Evolutionary conservation across 2,329 filamentous ascomycete species (phyloP), one percentile per base, ranked within the genome.

Genomic region (Incumbomyces lentus): DNA sequence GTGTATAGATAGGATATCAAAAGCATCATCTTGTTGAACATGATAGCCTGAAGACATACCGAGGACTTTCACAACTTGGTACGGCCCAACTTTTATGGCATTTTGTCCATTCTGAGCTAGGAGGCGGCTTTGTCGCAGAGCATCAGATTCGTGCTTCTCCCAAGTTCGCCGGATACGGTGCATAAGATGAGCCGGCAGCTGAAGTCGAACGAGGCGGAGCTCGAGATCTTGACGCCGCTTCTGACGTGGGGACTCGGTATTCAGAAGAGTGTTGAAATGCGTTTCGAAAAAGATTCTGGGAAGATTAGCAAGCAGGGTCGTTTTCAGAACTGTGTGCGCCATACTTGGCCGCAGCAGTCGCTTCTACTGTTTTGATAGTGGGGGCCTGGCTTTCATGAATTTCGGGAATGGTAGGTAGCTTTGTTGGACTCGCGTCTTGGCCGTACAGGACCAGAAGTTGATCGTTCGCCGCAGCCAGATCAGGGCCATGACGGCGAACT

Each of bases 41-140:
- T 22, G 38, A 40, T 3, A 26, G 22, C 22, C 22, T 8, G 11
- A 29, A 40, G n/a, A 32, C 42, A 29, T 37, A 45, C 42, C 89
- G 4, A 96, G 72, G 14, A 93, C 74, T 55, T 88, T 85, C 26
- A 96, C 67, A 11, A 82, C 73, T 53, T 95, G 84, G 58, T 90
- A 95, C n/a, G 80, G 77, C 7, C 79, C 75, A 17, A 74, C 61
- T 36, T 72, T 72, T 12, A 75, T 69, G 2, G 71, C 70, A 53
- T 74, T 65, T 19, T 69, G 67, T 17, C 45, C 47, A 26, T 60
- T 59, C 38, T 73, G 68, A 13, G 75, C 77, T 58, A 93, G 70
- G 0, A 76, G 76, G 6, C 90, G 78, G 31, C 70, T 73, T 56
- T 88, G 80, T 18, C 90, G 80, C 30, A 94, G 70, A 63, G 93